phyloP scores from a whole-genome alignment of 1,284 basidiomycete genomes.

The Malassezia psittaci region DNA sequence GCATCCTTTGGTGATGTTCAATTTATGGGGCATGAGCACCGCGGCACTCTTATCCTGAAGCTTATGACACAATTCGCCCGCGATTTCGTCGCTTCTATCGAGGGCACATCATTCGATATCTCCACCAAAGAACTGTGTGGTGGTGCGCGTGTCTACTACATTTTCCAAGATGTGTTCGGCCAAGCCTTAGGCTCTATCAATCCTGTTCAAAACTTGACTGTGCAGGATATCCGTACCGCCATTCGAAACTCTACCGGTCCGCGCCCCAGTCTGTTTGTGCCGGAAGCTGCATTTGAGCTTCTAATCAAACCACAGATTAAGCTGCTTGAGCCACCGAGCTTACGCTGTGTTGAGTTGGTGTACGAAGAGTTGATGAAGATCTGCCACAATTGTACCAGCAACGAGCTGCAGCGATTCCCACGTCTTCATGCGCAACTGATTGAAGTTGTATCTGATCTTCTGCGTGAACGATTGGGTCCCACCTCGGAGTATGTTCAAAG shows the following conservation, averaged over 20 bases:
- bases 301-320: conserved; percentile 98
- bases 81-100: conserved; percentile 93
- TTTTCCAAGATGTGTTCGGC: conserved; percentile 98
- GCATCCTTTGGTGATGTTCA: conserved; percentile 90
- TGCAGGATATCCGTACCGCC: conserved; percentile 91
- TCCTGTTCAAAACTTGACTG: conserved; percentile 77
- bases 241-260: conserved; percentile 98
- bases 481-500: conserved; percentile 93
- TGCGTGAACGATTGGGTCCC: conserved; percentile 87
- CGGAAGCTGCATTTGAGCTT: conserved; percentile 92
- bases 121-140: conserved; percentile 98
- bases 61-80: conserved; percentile 98
- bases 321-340: conserved; percentile 79
- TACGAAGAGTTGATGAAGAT: conserved; percentile 99
- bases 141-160: conserved; percentile 95
- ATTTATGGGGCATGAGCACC: conserved; percentile 81
- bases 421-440: conserved; percentile 83
- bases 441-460: conserved; percentile 90
- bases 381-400: conserved; percentile 91
- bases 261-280: conserved; percentile 87
- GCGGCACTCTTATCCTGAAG: conserved; percentile 55
- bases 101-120: conserved; percentile 92
- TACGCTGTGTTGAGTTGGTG: conserved; percentile 93
- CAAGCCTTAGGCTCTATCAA: conserved; percentile 81
- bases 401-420: conserved; percentile 92